Percentiles rank a stretch among this genome's conserved stretches.
Evolutionary conservation across 2,329 filamentous ascomycete species (phyloP).

Genomic region (Colletotrichum filicis): DNA sequence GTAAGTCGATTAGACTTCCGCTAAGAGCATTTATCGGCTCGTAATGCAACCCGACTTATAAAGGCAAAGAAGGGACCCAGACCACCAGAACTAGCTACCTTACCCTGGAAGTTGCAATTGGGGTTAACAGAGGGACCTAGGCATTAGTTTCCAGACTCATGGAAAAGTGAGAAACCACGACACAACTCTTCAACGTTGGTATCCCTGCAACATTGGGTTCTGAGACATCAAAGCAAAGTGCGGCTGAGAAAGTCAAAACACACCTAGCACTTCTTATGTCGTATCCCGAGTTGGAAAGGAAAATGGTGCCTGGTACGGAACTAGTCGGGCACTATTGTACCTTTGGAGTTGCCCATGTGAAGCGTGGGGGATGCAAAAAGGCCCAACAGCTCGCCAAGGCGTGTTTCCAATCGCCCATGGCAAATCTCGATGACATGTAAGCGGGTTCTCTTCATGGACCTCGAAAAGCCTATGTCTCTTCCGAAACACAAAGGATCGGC

Average conservation of each 20-base stretch:
- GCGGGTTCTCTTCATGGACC: not conserved
- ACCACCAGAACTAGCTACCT: not conserved
- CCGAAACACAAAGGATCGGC: not conserved
- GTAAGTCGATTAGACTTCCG: not conserved
- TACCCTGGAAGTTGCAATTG: not conserved
- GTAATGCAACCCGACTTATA: not conserved
- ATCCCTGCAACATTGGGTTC: not conserved
- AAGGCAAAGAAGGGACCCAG: not conserved
- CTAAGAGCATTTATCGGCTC: not conserved
- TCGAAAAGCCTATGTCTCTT: constrained; percentile 2
- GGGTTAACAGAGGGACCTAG: not conserved
- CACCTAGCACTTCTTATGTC: not conserved
- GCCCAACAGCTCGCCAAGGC: not conserved
- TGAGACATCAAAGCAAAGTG: not conserved
- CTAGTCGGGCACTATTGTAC: not conserved
- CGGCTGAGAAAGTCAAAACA: not conserved
- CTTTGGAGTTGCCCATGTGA: not conserved
- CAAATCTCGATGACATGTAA: constrained; percentile 1
- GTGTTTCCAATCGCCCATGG: not conserved
- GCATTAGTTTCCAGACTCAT: not conserved
- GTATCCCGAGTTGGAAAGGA: not conserved
- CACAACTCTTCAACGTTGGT: not conserved
- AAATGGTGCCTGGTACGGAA: not conserved
- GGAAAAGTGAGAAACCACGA: not conserved
- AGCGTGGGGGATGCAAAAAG: not conserved